These are phyloP conservation scores for Rhamnella rubrinervis DNA, from an alignment of 331 rosid species.

Conservation along the genomic window DNA sequence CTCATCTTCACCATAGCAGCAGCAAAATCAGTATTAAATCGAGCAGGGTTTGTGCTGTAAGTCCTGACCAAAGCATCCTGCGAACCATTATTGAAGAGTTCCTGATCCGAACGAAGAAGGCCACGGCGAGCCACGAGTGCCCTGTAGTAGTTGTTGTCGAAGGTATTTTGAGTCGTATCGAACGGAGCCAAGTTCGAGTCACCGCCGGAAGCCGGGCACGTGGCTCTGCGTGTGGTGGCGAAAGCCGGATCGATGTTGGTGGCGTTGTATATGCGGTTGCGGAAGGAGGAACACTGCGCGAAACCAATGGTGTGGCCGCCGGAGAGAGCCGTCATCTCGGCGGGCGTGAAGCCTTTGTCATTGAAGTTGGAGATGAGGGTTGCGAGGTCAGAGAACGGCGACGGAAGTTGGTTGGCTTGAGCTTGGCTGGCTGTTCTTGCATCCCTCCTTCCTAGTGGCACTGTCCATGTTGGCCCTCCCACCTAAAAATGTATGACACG, in stretches of 20 bases:
- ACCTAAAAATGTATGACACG: constrained; percentile 29
- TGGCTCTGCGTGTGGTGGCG: constrained; percentile 37
- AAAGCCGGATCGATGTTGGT: constrained; percentile 54
- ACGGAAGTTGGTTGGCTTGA: constrained; percentile 65
- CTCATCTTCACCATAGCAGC: constrained; percentile 65
- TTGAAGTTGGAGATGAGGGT: constrained; percentile 47
- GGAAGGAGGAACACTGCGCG: constrained; percentile 47
- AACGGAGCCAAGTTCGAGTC: constrained; percentile 61
- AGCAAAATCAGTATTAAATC: constrained; percentile 53
- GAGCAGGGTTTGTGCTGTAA: constrained; percentile 28
- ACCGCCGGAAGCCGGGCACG: constrained; percentile 61
- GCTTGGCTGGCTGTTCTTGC: constrained; percentile 68
- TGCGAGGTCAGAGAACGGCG: constrained; percentile 43
- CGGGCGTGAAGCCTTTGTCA: constrained; percentile 39
- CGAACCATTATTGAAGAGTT: constrained; percentile 52
- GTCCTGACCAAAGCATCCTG: constrained; percentile 59
- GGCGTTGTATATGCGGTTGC: constrained; percentile 62
- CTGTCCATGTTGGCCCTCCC: constrained; percentile 74
- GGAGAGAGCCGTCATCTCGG: constrained; percentile 63
- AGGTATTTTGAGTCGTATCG: constrained; percentile 34
- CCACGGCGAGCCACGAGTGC: constrained; percentile 55
- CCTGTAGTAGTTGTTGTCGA: constrained; percentile 60
- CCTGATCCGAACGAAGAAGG: constrained; percentile 55
- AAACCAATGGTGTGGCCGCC: constrained; percentile 75
- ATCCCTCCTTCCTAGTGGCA: constrained; percentile 69